phyloP scores from a whole-genome alignment of 192 early-diverging fungal species.

The Coemansia sp. region DNA sequence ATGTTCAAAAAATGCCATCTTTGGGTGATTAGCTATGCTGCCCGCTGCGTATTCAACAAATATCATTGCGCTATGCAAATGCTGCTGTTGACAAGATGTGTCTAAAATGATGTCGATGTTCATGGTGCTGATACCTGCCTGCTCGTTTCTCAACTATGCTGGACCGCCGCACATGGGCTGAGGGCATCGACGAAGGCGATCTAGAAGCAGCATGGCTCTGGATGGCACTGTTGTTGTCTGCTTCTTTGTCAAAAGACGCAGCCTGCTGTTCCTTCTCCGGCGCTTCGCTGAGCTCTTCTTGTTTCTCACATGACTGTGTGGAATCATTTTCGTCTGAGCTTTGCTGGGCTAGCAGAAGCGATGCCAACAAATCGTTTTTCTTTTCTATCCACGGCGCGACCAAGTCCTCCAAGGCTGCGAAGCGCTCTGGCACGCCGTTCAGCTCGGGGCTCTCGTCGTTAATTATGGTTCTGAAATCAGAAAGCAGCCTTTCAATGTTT shows the following conservation, averaged over 20 bases:
- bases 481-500: constrained; percentile 31
- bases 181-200: background rate
- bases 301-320: background rate
- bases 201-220: background rate
- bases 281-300: background rate
- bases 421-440: background rate
- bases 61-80: too few relatives aligned
- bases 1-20: background rate
- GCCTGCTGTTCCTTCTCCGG: background rate
- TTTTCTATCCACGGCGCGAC: constrained; percentile 34
- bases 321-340: background rate
- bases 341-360: background rate
- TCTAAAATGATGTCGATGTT: too few relatives aligned
- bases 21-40: background rate
- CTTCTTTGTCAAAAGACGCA: background rate
- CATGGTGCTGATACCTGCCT: constrained; percentile 1
- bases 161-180: constrained; percentile 10
- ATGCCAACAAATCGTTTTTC: constrained; percentile 8
- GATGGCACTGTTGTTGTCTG: background rate
- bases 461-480: background rate
- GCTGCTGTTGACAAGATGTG: background rate
- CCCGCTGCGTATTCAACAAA: too few relatives aligned
- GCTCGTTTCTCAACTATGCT: constrained; percentile 24
- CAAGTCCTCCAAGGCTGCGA: constrained; percentile 11
- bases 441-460: background rate